phyloP scores from a whole-genome alignment of 2,329 filamentous ascomycete genomes.

The Alternaria sp. region DNA sequence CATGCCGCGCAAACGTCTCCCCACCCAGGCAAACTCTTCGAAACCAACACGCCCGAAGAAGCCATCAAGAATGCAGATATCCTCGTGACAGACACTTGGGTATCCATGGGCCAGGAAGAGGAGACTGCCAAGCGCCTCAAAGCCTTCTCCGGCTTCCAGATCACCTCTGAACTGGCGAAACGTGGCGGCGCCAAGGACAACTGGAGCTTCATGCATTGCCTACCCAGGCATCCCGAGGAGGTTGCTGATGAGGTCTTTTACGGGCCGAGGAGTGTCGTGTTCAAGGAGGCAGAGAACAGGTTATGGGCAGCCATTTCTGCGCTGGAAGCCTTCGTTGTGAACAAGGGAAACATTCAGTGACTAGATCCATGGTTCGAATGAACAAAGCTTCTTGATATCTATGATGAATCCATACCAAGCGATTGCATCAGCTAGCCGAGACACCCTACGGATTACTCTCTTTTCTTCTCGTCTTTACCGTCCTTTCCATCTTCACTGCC shows the following conservation, averaged over 20 bases:
- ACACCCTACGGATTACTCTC: neutral
- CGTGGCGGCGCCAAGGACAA: constrained; percentile 83
- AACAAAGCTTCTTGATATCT: neutral
- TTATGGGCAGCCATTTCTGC: constrained; percentile 88
- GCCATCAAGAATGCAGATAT: constrained; percentile 86
- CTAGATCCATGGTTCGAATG: constrained; percentile 41
- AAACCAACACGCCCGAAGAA: constrained; percentile 84
- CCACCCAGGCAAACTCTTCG: constrained; percentile 71
- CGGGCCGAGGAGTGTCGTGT: constrained; percentile 82
- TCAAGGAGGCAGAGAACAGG: constrained; percentile 92
- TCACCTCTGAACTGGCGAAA: constrained; percentile 84
- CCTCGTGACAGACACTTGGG: constrained; percentile 96
- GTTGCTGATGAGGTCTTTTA: constrained; percentile 97
- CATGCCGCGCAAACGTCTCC: constrained; percentile 65
- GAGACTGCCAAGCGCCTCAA: constrained; percentile 79
- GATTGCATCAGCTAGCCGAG: neutral
- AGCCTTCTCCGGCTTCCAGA: constrained; percentile 89
- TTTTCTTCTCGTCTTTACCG: neutral
- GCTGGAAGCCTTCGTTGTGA: constrained; percentile 90
- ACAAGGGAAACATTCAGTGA: constrained; percentile 78
- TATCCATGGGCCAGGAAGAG: constrained; percentile 96
- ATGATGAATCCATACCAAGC: neutral
- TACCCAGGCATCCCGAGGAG: constrained; percentile 91
- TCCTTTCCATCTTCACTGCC: neutral
- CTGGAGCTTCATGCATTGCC: constrained; percentile 99